A percentile compares a stretch with the other conserved stretches of the same genome.
Conservation (phyloP, 768 basidiomycete genomes). For the Lentinula detonsa region DNA sequence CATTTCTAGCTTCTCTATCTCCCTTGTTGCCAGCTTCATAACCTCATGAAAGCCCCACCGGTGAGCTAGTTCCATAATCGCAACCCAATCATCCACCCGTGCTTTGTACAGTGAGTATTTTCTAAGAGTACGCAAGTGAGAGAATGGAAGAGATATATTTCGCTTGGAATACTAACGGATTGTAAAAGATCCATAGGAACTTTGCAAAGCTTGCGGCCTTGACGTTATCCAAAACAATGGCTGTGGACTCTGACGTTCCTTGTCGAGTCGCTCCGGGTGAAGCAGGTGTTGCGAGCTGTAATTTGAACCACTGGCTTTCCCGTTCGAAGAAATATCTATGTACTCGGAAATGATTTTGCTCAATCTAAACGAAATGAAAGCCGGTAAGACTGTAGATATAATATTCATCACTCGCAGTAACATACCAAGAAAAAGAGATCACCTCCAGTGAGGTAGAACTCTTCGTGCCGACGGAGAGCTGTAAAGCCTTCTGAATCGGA, state of each 20-base stretch:
- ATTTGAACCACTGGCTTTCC: conserved; percentile 42
- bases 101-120: conserved; percentile 52
- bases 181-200: conserved; percentile 54
- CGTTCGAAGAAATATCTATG: conserved; percentile 50
- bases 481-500: conserved; percentile 13
- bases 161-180: conserved; percentile 28
- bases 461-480: conserved; percentile 22
- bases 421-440: conserved; percentile 47
- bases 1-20: conserved; percentile 45
- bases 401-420: conserved; percentile 16
- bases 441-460: conserved; percentile 46
- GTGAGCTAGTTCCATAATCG: conserved; percentile 52
- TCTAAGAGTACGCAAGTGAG: conserved; percentile 23
- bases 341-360: conserved; percentile 44
- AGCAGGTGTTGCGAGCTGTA: conserved; percentile 25
- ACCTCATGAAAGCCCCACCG: conserved; percentile 54
- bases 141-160: not conserved
- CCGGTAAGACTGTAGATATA: conserved; percentile 22
- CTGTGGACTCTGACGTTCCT: conserved; percentile 33
- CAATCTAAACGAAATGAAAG: conserved; percentile 34
- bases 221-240: conserved; percentile 39
- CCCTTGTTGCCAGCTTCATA: conserved; percentile 50
- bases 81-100: conserved; percentile 45
- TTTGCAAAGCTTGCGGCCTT: conserved; percentile 32
- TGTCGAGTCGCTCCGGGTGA: conserved; percentile 22